Conservation (phyloP, 2,329 filamentous ascomycete genomes). For the Penicillium brasilianum region DNA sequence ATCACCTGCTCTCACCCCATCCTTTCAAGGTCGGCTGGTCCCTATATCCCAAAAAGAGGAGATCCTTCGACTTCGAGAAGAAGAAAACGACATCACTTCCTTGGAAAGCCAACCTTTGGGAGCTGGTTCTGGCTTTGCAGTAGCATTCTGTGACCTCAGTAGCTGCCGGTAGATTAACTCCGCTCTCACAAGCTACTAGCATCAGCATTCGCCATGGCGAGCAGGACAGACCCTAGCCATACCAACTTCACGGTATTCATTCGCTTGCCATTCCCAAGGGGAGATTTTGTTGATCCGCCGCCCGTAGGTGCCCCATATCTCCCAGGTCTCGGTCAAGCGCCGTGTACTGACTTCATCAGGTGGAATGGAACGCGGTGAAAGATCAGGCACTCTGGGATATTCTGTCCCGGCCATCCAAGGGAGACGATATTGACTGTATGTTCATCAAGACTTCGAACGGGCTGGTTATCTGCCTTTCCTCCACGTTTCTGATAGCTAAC, state of each 20-base stretch:
- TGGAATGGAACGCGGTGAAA: conserved; percentile 85
- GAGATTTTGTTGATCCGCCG: conserved; percentile 87
- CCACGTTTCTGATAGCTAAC: conserved; percentile 27
- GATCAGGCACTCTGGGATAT: conserved; percentile 90
- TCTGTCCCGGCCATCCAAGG: conserved; percentile 78
- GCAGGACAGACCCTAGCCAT: conserved; percentile 10
- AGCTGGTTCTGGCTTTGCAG: not conserved
- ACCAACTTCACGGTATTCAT: conserved; percentile 73
- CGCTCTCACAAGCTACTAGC: conserved; percentile 2
- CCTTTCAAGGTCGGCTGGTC: not conserved
- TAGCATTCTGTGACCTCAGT: not conserved
- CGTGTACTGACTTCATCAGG: conserved; percentile 55
- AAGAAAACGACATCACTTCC: not conserved
- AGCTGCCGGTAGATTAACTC: not conserved
- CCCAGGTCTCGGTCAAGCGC: conserved; percentile 9
- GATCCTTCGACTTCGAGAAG: not conserved
- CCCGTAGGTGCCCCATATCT: conserved; percentile 61
- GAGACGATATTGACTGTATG: conserved; percentile 81
- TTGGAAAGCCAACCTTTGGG: not conserved
- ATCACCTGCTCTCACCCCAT: conserved; percentile 3
- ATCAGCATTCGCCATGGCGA: conserved; percentile 17
- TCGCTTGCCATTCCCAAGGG: conserved; percentile 84
- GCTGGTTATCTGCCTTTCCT: not conserved
- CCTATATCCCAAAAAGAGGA: not conserved
- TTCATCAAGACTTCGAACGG: conserved; percentile 31